Conservation (phyloP, 2,329 filamentous ascomycete genomes). For the Alternaria consortialis region DNA sequence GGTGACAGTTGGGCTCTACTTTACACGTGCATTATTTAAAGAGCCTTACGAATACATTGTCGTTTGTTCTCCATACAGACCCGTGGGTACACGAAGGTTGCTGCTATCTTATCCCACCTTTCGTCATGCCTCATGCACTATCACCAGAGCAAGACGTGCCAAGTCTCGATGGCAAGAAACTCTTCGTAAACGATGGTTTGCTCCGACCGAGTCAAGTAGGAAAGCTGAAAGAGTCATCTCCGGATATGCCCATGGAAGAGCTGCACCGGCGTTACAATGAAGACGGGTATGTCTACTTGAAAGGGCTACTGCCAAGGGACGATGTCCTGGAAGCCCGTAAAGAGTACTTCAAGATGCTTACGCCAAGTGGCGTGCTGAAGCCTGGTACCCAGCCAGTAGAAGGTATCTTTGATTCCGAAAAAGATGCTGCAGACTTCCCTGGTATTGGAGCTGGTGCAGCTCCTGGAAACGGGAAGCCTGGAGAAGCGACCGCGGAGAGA, state of each 20-base stretch:
- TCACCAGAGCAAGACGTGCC: conserved; percentile 32
- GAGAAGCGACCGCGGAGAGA: conserved; percentile 50
- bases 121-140: conserved; percentile 47
- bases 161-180: conserved; percentile 39
- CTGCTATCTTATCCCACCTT: background rate
- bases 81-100: background rate
- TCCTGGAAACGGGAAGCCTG: conserved; percentile 57
- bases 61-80: background rate
- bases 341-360: conserved; percentile 63
- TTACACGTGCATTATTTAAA: background rate
- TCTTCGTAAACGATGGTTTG: conserved; percentile 59
- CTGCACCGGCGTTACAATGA: conserved; percentile 57
- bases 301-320: conserved; percentile 61
- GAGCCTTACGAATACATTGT: background rate
- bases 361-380: conserved; percentile 65
- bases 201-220: conserved; percentile 57
- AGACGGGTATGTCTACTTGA: conserved; percentile 66
- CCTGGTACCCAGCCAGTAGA: conserved; percentile 61
- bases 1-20: background rate
- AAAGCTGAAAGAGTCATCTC: conserved; percentile 55
- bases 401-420: conserved; percentile 62
- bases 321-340: conserved; percentile 63
- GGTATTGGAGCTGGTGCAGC: conserved; percentile 64
- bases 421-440: conserved; percentile 57
- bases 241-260: conserved; percentile 58